phyloP scores from a whole-genome alignment of 345 rosid genomes.

The Psidium guajava region DNA sequence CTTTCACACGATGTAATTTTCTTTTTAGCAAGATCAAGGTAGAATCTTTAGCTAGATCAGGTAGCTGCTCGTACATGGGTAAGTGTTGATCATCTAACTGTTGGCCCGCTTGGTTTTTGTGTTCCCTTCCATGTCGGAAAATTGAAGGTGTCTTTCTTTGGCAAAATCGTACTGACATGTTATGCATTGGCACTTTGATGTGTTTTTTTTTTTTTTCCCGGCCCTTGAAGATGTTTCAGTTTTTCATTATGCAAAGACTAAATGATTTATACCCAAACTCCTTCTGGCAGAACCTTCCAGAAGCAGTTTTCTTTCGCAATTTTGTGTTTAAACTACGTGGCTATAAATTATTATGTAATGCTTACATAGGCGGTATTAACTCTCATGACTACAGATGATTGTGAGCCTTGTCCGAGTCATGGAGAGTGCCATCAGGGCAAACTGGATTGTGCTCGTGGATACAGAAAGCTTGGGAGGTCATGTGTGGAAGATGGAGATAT shows the following conservation, averaged over 20 bases:
- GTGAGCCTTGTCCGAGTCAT: constrained; percentile 68
- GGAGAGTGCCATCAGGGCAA: constrained; percentile 61
- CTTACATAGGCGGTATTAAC: neutral
- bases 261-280: neutral
- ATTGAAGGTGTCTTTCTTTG: neutral
- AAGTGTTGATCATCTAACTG: neutral
- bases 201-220: neutral
- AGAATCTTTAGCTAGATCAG: neutral
- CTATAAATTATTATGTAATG: neutral
- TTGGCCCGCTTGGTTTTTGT: neutral
- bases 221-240: neutral
- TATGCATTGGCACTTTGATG: neutral
- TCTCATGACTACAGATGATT: constrained; percentile 34
- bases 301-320: neutral
- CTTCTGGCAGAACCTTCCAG: neutral
- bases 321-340: neutral
- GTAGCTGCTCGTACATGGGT: neutral
- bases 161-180: neutral
- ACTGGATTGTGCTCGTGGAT: constrained; percentile 62
- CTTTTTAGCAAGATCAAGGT: neutral
- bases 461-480: constrained; percentile 34
- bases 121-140: neutral
- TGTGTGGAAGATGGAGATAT: constrained; percentile 84
- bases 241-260: neutral
- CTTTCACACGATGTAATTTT: neutral